A percentile compares a stretch with the other conserved stretches of the same genome.
phyloP scores from a whole-genome alignment of 1,139 yeast genomes.

The Suhomyces panamericanus region DNA sequence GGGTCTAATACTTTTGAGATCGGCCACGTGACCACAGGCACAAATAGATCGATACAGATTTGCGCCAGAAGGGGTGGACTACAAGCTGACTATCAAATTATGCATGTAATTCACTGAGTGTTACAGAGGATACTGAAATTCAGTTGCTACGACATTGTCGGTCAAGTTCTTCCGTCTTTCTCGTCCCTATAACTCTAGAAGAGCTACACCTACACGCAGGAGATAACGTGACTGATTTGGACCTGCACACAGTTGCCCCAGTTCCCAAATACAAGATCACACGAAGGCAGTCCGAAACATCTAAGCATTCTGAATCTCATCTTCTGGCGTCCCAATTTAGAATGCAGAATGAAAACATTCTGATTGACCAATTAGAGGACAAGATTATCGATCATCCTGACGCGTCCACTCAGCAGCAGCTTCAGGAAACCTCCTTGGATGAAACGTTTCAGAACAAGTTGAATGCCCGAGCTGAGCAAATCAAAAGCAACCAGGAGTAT shows the following conservation, averaged over 20 bases:
- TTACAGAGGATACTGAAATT: too few relatives aligned
- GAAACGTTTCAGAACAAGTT: slow-evolving; percentile 48
- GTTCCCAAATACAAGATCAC: slow-evolving; percentile 1
- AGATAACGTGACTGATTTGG: background rate
- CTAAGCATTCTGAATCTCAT: background rate
- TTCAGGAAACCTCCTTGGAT: slow-evolving; percentile 35
- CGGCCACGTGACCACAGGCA: too few relatives aligned
- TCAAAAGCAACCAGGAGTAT: slow-evolving; percentile 21
- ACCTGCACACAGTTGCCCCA: background rate
- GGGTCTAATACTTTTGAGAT: too few relatives aligned
- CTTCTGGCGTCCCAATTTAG: background rate
- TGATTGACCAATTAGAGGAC: slow-evolving; percentile 49
- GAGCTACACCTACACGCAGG: background rate
- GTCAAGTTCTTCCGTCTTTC: too few relatives aligned
- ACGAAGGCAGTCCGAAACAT: slow-evolving; percentile 1
- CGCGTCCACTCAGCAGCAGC: slow-evolving; percentile 35
- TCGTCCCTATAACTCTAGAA: too few relatives aligned
- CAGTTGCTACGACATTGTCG: too few relatives aligned
- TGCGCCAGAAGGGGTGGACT: too few relatives aligned
- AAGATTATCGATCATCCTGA: slow-evolving; percentile 51
- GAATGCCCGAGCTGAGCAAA: slow-evolving; percentile 47
- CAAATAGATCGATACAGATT: too few relatives aligned
- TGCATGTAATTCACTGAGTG: too few relatives aligned
- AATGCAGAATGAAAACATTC: slow-evolving; percentile 40
- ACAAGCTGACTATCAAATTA: too few relatives aligned